phyloP scores from a whole-genome alignment of 192 early-diverging fungal species.

The Geosiphon pyriformis region DNA sequence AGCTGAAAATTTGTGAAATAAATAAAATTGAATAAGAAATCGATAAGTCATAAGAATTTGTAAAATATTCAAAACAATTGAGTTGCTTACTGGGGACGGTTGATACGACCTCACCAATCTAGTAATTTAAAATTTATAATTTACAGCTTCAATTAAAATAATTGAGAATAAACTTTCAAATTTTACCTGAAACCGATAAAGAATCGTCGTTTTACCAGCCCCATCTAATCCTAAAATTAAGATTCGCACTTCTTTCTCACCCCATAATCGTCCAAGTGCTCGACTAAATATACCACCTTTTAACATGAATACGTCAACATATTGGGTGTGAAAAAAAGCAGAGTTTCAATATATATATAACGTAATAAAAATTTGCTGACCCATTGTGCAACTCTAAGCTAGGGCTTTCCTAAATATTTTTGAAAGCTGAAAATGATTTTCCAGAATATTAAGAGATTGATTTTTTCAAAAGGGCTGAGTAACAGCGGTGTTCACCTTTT shows the following conservation, averaged over 20 bases:
- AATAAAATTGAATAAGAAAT: not conserved
- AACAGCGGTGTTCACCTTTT: too few relatives aligned
- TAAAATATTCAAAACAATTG: not conserved
- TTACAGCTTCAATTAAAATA: constrained; percentile 54
- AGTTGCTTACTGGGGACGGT: constrained; percentile 87
- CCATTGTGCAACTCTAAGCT: too few relatives aligned
- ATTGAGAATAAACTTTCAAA: not conserved
- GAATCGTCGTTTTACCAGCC: constrained; percentile 96
- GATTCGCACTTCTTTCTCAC: constrained; percentile 93
- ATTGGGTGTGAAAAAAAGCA: too few relatives aligned
- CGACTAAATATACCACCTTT: constrained; percentile 74
- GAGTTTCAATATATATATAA: too few relatives aligned
- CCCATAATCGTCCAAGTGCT: constrained; percentile 76
- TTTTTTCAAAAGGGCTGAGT: too few relatives aligned
- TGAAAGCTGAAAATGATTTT: too few relatives aligned
- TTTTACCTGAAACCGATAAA: constrained; percentile 87
- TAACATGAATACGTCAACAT: too few relatives aligned
- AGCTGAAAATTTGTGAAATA: constrained; percentile 30
- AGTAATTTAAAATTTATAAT: constrained; percentile 46
- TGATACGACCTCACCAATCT: constrained; percentile 95
- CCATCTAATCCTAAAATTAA: constrained; percentile 94
- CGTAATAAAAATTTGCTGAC: too few relatives aligned
- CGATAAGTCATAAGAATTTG: constrained; percentile 3
- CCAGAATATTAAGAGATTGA: too few relatives aligned
- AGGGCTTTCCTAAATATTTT: too few relatives aligned